Evolutionary conservation across 139 green algal genomes (phyloP).

Genomic region (Coelastrella sp.): DNA sequence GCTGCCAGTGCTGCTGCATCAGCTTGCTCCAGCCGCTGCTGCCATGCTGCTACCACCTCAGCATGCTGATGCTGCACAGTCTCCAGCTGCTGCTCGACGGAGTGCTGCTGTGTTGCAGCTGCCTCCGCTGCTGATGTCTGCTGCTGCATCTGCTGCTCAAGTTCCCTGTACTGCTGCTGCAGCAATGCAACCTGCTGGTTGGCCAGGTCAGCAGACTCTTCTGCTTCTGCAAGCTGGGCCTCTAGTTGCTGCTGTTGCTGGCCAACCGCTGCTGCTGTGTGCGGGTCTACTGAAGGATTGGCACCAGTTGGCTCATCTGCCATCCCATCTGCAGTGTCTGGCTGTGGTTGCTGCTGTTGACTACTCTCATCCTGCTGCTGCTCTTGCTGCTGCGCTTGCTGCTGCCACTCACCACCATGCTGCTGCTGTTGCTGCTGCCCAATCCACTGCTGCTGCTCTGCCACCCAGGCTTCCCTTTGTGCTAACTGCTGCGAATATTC

Average conservation of each 20-base stretch:
- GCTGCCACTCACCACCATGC: neutral
- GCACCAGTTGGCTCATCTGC: too few species aligned
- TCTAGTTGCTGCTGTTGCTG: neutral
- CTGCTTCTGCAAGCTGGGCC: constrained; percentile 24
- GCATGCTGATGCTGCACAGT: constrained; percentile 34
- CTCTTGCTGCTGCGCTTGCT: neutral
- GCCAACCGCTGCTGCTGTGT: constrained; percentile 25
- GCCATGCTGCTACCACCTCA: constrained; percentile 32
- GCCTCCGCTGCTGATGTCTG: constrained; percentile 2
- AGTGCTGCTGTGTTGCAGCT: neutral
- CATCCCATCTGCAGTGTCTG: too few species aligned
- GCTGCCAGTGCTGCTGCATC: constrained; percentile 24
- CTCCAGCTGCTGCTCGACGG: neutral
- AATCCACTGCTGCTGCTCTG: constrained; percentile 16
- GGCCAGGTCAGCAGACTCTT: neutral
- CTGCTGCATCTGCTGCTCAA: neutral
- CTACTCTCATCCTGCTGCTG: neutral
- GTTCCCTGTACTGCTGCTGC: constrained; percentile 28
- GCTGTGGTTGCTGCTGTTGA: neutral
- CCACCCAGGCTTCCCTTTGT: constrained; percentile 7
- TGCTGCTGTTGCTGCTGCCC: constrained; percentile 1
- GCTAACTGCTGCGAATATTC: constrained; percentile 8
- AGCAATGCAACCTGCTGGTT: constrained; percentile 5
- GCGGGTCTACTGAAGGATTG: too few species aligned
- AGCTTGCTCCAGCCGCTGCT: constrained; percentile 37